Base-by-base conservation (phyloP, 305 asterid genomes). In the Fraxinus velutina region DNA sequence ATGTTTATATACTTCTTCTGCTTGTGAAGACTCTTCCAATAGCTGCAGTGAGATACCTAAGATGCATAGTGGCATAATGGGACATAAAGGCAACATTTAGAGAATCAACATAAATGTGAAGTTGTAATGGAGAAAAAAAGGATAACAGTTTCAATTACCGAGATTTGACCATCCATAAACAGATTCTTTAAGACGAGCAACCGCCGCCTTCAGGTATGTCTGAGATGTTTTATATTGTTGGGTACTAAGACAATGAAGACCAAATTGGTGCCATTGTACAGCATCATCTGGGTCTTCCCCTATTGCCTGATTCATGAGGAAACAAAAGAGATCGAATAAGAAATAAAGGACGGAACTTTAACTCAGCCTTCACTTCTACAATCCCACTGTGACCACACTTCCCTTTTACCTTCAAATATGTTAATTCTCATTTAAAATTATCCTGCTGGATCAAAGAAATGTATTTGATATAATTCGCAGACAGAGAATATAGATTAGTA, bases 221-320 rank as follows among this genome's bases (percentile, higher is more conserved):
- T 90, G 91, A 8, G 99, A 95, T 78, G 84, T 77, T 89, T 91
- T 90, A 83, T 91, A 90, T 86, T 95, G 96, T 87, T 92, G 99
- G 12, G 95, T 92, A 80, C 94, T 90, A 60, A 95, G 97, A 85
- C 88, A 87, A 86, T 93, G 99, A 84, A 92, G 98, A 78, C 99
- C 99, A 55, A 93, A 88, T 90, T 93, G 99, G 86, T 95, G 97
- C 99, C 99, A 95, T 81, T 94, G 99, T 78, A 93, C 88, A 86
- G 97, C 98, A 86, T 95, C 97, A 74, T 93, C 93, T 2, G 98
- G 97, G 79, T 95, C 97, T 89, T 92, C 98, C 79, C 94, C 95
- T 60, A 94, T 86, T 34, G 98, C 96, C 99, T 94, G 87, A 83
- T 79, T 79, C 78, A 86, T 36, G 80, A 15, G 64, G 73, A 80